Base-by-base conservation (phyloP, 805 yeast genomes). In the Barnettozyma populi region DNA sequence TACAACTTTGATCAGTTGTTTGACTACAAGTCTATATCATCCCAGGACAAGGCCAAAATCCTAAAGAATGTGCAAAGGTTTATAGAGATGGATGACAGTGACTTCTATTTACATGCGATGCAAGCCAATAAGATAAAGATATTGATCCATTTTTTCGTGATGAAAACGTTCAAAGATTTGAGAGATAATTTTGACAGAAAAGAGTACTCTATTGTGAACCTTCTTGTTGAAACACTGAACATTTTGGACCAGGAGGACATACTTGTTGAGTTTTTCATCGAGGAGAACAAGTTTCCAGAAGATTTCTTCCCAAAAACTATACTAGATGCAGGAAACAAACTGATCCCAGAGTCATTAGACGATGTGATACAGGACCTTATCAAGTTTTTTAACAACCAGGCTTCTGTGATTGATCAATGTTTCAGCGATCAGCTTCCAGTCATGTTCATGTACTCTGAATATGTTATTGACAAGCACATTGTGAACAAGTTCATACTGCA, bases 341-440 rank as follows among this genome's bases (percentile, higher is more conserved):
- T 68, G 16, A 50, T 59, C 21, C 45, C 52, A 10, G 60, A 55
- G 9, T 36, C 57, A 0, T 48, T 70, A 23, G 48, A 52, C 11
- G 52, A 45, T 11, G 57, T 64, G 8, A 51, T 68, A 18, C 42
- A 45, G 8, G 64, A 63, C 13, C 49, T 71, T 25, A 48, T 53
- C 6, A 50, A 53, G 16, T 67, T 63, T 44, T 54, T 72, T 36
- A 70, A 71, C 43, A 52, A 53, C 7, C 70, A 71, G 37, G 66
- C 72, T 10, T 46, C 53, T 20, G 57, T 69, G 11, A 68, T 68
- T 9, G 77, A 73, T 49, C 53, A 43, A 5, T 55, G 72, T n/a
- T 72, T 70, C 57, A 63, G 59, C 14, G 66, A 67, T 36, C 66
- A 66, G 43, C 62, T 70, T 38, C 75, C 73, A 2, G 66, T 72